These are phyloP conservation scores for Circinella minor DNA, from an alignment of 371 early-diverging fungal genomes.

Conservation along the genomic window DNA sequence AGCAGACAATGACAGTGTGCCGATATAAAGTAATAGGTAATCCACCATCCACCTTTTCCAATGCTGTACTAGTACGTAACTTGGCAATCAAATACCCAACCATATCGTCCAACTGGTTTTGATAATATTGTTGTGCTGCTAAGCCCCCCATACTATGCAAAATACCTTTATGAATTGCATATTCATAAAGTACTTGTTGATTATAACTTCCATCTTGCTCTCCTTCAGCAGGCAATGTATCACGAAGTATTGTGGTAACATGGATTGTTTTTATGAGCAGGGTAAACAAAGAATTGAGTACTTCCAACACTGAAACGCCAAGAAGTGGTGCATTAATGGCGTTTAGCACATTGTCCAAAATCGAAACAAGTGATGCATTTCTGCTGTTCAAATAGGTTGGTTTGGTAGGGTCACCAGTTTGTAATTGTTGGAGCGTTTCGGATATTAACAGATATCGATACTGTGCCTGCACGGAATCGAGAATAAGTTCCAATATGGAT, in stretches of 20 bases:
- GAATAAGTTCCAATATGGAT: constrained; percentile 38
- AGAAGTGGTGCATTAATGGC: constrained; percentile 57
- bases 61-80: constrained; percentile 45
- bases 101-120: constrained; percentile 85
- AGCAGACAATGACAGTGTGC: constrained; percentile 46
- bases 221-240: constrained; percentile 4
- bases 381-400: constrained; percentile 40
- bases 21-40: constrained; percentile 51
- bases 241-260: not conserved
- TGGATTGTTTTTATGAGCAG: constrained; percentile 57
- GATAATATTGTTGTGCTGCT: constrained; percentile 81
- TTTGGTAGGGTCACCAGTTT: constrained; percentile 31
- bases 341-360: constrained; percentile 60
- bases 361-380: constrained; percentile 61
- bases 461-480: constrained; percentile 60
- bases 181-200: constrained; percentile 32
- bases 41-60: constrained; percentile 43
- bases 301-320: constrained; percentile 84
- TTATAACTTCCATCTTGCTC: constrained; percentile 8
- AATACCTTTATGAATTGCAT: constrained; percentile 55
- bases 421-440: constrained; percentile 64
- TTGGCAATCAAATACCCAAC: constrained; percentile 73
- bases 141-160: constrained; percentile 70
- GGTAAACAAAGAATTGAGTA: constrained; percentile 72
- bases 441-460: constrained; percentile 71